These are phyloP conservation scores for Cyclotella atomus DNA, from an alignment of 108 stramenopile genomes.

Conservation along the genomic window DNA sequence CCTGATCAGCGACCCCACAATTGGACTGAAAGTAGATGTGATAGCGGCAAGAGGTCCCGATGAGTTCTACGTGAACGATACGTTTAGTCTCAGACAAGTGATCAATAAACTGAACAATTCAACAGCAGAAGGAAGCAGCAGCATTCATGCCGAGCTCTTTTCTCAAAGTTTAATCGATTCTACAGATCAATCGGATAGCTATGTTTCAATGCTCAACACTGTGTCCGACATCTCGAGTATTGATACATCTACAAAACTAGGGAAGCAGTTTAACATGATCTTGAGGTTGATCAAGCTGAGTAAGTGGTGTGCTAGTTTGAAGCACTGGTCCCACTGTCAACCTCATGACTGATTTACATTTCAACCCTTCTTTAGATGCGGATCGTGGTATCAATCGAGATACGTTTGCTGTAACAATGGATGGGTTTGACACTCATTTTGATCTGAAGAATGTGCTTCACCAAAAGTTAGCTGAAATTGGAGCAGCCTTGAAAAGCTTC, in stretches of 20 bases:
- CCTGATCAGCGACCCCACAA: conserved; percentile 23
- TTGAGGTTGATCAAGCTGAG: conserved; percentile 49
- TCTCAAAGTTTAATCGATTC: conserved; percentile 39
- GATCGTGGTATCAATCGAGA: conserved; percentile 55
- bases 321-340: background rate
- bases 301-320: background rate
- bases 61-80: conserved; percentile 23
- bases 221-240: background rate
- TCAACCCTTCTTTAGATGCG: background rate
- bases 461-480: conserved; percentile 26
- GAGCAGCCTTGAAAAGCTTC: conserved; percentile 46
- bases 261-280: conserved; percentile 36
- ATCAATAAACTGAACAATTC: conserved; percentile 21
- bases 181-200: conserved; percentile 2
- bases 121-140: conserved; percentile 18
- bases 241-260: background rate
- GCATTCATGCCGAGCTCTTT: conserved; percentile 30
- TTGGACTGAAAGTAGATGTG: conserved; percentile 25
- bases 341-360: background rate
- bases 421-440: conserved; percentile 69
- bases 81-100: background rate
- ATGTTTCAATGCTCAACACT: background rate
- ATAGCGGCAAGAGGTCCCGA: conserved; percentile 11
- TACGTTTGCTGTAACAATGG: conserved; percentile 53
- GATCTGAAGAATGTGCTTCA: background rate